phyloP scores from a whole-genome alignment of 1,139 yeast genomes.

The Diutina pseudorugosa region DNA sequence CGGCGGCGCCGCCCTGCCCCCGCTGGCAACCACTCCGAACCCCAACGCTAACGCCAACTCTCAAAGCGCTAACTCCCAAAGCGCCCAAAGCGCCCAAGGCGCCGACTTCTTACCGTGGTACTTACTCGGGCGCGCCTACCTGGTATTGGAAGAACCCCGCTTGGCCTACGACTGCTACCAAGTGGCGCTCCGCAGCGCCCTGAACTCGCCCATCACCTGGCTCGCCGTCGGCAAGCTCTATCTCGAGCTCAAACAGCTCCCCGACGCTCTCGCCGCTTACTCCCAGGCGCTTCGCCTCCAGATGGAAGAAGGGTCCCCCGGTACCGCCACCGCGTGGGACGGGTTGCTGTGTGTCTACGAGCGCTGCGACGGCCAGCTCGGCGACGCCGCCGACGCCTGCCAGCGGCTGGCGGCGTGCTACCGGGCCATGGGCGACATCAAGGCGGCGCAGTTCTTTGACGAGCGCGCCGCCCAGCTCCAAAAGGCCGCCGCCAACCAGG shows the following conservation, averaged over 20 bases:
- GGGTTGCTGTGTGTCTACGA: slow-evolving; percentile 55
- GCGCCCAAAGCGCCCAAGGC: slow-evolving; percentile 17
- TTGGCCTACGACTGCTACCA: slow-evolving; percentile 48
- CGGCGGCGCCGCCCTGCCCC: background rate
- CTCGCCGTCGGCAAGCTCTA: slow-evolving; percentile 52
- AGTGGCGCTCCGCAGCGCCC: slow-evolving; percentile 42
- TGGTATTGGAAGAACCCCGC: slow-evolving; percentile 32
- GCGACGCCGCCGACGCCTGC: slow-evolving; percentile 52
- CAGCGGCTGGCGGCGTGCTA: slow-evolving; percentile 38
- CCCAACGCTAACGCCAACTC: background rate
- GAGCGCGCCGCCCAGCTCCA: slow-evolving; percentile 29
- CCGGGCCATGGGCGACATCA: slow-evolving; percentile 33
- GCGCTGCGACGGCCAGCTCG: slow-evolving; percentile 45
- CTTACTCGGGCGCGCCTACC: slow-evolving; percentile 42
- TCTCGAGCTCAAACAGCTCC: slow-evolving; percentile 43
- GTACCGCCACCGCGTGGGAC: slow-evolving; percentile 54
- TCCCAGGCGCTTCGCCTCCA: slow-evolving; percentile 49
- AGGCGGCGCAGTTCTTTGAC: slow-evolving; percentile 28
- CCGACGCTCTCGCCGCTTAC: slow-evolving; percentile 57
- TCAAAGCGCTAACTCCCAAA: slow-evolving; percentile 10
- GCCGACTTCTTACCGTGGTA: slow-evolving; percentile 48
- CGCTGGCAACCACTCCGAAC: background rate
- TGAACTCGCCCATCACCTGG: slow-evolving; percentile 50
- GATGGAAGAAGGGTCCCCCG: slow-evolving; percentile 35
- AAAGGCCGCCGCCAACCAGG: slow-evolving; percentile 30